Base-by-base conservation (phyloP, 257 asterid genomes). In the Nicotiana attenuata region DNA sequence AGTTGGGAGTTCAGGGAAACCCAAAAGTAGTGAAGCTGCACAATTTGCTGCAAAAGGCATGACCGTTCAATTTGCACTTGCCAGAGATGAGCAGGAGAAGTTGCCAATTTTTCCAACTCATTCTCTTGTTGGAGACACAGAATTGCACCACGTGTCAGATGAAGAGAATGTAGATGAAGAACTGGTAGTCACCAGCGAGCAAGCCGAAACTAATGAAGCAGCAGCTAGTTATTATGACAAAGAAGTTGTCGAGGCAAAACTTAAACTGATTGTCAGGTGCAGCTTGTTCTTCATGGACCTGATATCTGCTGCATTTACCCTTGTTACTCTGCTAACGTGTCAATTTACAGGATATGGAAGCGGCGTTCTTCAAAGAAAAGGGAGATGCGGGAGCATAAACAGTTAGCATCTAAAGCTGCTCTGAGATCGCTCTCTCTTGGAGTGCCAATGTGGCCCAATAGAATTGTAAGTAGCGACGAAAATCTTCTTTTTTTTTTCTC, bases 211-310 rank as follows among this genome's bases (percentile, higher is more conserved):
- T 80, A 89, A 92, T 86, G 94, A 85, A 79, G 86, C 67, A 63
- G 83, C 82, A 56, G 84, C 84, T 69, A 84, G 83, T 89, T 82
- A 83, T 85, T 90, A 85, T 84, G 91, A 91, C 80, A 80, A 84
- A 81, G 98, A 96, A 89, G 91, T 93, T 86, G 88, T 85, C 17
- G 93, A 90, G 82, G 96, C 99, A 82, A 96, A 89, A 87, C 93
- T 96, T 75, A 96, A 89, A 90, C 90, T 96, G 85, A 87, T 91
- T 35, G 86, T 94, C 84, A 96, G 99, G 99, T 87, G 85, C 80
- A 33, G 76, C 65, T 64, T 85, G 29, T 75, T 65, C 66, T 65
- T 19, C 68, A 20, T 85, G 71, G 64, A 20, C 79, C 33, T 38
- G 76, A 47, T 68, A 76, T 80, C 65, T 69, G 64, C 60, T 82